phyloP scores from a whole-genome alignment of 345 rosid species.

The Salix koriyanagi region DNA sequence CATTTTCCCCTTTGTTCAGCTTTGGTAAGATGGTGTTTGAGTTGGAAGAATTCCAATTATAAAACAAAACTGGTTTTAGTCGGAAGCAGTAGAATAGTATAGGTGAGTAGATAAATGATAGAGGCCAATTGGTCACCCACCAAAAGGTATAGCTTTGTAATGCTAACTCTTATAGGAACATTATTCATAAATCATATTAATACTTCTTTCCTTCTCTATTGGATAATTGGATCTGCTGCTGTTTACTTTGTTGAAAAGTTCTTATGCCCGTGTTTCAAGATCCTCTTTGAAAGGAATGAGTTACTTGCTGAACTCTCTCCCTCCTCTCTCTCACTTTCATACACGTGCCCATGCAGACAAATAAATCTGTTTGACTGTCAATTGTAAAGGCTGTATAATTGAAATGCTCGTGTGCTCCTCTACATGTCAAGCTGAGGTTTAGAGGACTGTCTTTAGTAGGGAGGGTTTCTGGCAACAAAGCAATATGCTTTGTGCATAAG shows the following conservation, averaged over 20 bases:
- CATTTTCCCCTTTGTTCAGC: background rate
- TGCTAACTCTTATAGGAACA: background rate
- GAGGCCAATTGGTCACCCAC: background rate
- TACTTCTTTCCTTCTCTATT: too few relatives aligned
- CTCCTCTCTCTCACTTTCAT: background rate
- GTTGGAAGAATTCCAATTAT: background rate
- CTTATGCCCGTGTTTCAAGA: background rate
- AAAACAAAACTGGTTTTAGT: background rate
- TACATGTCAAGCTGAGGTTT: too few relatives aligned
- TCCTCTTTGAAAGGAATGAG: background rate
- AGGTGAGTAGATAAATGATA: background rate
- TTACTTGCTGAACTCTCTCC: background rate
- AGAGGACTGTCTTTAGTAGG: too few relatives aligned
- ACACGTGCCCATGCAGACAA: background rate
- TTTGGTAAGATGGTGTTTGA: background rate
- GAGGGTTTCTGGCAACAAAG: too few relatives aligned
- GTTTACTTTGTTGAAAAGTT: background rate
- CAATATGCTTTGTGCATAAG: too few relatives aligned
- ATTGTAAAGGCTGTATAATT: too few relatives aligned
- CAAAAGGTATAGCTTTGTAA: background rate
- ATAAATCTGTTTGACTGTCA: too few relatives aligned
- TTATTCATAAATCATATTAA: background rate
- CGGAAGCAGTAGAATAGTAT: background rate
- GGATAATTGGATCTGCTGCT: background rate
- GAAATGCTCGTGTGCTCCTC: too few relatives aligned